A percentile compares a stretch with the other conserved stretches of the same genome.
These are phyloP conservation scores for Edaphochlamys debaryana DNA, from an alignment of 139 green algal species.

Conservation along the genomic window DNA sequence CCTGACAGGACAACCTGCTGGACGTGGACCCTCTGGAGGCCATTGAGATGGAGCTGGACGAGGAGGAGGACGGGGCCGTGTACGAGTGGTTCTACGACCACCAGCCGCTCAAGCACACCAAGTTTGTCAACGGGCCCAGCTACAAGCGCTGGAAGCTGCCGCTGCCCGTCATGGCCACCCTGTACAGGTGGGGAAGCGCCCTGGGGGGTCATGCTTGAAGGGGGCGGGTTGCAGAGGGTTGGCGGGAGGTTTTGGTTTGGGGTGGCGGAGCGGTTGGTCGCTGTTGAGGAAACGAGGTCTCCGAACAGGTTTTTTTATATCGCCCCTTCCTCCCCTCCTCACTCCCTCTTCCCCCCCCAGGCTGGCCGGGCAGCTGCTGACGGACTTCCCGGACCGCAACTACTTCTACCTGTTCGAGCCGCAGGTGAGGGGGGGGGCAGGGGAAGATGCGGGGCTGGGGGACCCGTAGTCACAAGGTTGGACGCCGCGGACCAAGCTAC, in stretches of 20 bases:
- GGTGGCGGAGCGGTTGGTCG: too few relatives aligned
- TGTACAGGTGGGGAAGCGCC: too few relatives aligned
- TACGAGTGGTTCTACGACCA: conserved; percentile 97
- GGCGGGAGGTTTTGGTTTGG: too few relatives aligned
- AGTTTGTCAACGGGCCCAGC: conserved; percentile 91
- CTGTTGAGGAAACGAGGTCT: not conserved
- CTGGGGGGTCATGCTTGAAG: too few relatives aligned
- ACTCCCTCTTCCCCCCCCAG: conserved; percentile 71
- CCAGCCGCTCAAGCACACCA: conserved; percentile 91
- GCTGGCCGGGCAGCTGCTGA: conserved; percentile 95
- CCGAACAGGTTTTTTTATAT: too few relatives aligned
- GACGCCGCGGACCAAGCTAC: too few relatives aligned
- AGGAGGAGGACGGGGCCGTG: conserved; percentile 85
- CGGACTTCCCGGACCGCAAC: conserved; percentile 96
- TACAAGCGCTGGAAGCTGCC: conserved; percentile 96
- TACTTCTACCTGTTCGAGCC: conserved; percentile 99
- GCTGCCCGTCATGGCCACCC: conserved; percentile 94
- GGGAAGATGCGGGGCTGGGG: not conserved
- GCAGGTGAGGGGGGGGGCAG: conserved; percentile 11
- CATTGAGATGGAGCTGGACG: conserved; percentile 98
- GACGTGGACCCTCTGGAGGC: conserved; percentile 94
- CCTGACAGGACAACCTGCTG: conserved; percentile 63
- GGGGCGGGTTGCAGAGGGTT: too few relatives aligned
- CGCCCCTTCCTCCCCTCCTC: too few relatives aligned
- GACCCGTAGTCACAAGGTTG: not conserved